phyloP scores from a whole-genome alignment of 73 alveolate genomes.

The Loxodes magnus region DNA sequence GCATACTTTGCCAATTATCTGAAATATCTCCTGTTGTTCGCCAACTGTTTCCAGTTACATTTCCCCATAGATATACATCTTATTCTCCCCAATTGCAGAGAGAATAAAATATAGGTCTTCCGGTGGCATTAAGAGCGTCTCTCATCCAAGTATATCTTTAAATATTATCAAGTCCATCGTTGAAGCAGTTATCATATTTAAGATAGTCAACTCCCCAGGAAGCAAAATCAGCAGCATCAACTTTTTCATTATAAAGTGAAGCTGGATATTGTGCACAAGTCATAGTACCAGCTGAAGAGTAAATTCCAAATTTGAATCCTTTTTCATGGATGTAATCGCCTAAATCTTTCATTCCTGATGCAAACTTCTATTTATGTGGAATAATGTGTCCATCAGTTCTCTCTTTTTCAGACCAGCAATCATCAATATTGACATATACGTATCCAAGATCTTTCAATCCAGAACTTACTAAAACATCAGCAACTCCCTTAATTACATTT shows the following conservation, averaged over 20 bases:
- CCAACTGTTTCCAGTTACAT: constrained; percentile 87
- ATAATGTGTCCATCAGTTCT: constrained; percentile 31
- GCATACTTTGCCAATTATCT: constrained; percentile 28
- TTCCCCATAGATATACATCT: constrained; percentile 74
- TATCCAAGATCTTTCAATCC: constrained; percentile 72
- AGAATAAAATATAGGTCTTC: constrained; percentile 81
- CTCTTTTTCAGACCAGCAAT: constrained; percentile 58
- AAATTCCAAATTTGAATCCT: constrained; percentile 75
- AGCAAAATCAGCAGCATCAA: constrained; percentile 56
- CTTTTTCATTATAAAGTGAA: constrained; percentile 46
- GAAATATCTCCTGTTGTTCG: constrained; percentile 79
- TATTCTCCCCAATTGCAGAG: constrained; percentile 94
- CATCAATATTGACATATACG: constrained; percentile 60
- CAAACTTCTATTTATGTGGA: constrained; percentile 51
- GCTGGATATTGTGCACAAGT: constrained; percentile 82
- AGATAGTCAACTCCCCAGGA: constrained; percentile 73
- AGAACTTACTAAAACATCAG: constrained; percentile 46
- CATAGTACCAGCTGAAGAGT: constrained; percentile 63
- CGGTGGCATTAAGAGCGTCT: constrained; percentile 75
- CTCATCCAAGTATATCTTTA: constrained; percentile 82
- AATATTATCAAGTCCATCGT: constrained; percentile 27
- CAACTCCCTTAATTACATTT: constrained; percentile 36
- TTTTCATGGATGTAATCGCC: constrained; percentile 49
- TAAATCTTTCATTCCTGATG: constrained; percentile 59
- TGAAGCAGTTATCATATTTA: constrained; percentile 44